A percentile compares a stretch with the other conserved stretches of the same genome.
These are phyloP conservation scores for Vanrija pseudolonga DNA, from an alignment of 1,284 basidiomycete species.

Conservation along the genomic window DNA sequence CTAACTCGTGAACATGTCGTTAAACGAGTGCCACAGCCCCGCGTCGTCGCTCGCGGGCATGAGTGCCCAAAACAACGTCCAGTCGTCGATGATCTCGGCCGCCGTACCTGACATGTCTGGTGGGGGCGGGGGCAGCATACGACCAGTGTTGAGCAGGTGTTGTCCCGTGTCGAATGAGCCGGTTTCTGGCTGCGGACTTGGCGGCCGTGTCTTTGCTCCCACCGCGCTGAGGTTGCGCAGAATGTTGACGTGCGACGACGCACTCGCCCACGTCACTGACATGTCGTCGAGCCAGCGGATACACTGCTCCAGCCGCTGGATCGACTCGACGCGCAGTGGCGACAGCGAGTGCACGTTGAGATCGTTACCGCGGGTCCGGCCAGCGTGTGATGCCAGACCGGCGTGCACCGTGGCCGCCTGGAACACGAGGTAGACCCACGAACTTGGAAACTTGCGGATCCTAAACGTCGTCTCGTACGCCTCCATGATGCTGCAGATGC, in stretches of 20 bases:
- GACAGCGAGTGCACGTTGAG: not conserved
- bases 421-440: not conserved
- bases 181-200: not conserved
- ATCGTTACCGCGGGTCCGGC: not conserved
- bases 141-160: not conserved
- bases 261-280: not conserved
- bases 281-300: not conserved
- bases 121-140: no score
- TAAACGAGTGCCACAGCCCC: slow-evolving; percentile 1
- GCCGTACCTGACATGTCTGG: no score
- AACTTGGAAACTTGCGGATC: not conserved
- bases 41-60: slow-evolving; percentile 4
- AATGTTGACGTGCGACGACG: not conserved
- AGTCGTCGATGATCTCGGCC: slow-evolving; percentile 1
- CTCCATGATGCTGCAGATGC: not conserved
- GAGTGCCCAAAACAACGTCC: slow-evolving; percentile 6
- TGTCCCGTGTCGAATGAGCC: no score
- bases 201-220: not conserved
- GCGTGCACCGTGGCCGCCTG: not conserved
- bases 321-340: not conserved
- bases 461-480: not conserved
- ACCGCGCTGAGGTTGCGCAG: not conserved
- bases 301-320: not conserved
- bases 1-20: slow-evolving; percentile 1
- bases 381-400: not conserved